These are phyloP conservation scores for Toxoplasma gondii DNA, from an alignment of 169 alveolate genomes.

Conservation along the genomic window DNA sequence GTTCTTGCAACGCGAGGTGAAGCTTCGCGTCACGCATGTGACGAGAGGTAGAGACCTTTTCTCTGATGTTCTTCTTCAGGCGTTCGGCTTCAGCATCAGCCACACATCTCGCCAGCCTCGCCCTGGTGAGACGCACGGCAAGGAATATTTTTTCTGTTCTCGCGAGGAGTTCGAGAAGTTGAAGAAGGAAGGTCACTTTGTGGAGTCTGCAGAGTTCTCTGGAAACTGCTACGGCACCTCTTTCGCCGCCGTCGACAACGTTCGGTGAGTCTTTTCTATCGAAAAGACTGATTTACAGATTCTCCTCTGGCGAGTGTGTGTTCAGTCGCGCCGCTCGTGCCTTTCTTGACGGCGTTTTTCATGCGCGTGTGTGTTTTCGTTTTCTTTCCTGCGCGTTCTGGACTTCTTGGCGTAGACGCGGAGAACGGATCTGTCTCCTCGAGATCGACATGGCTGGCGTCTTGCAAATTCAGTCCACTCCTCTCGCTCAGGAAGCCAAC, in stretches of 20 bases:
- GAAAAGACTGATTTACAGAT: no score
- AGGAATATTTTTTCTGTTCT: conserved; percentile 78
- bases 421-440: conserved; percentile 75
- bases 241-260: conserved; percentile 68
- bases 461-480: conserved; percentile 65
- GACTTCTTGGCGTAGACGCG: no score
- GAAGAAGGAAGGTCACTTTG: conserved; percentile 68
- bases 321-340: no score
- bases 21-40: no score
- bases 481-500: conserved; percentile 50
- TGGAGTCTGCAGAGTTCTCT: conserved; percentile 77
- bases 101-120: conserved; percentile 83
- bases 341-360: no score
- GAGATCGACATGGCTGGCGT: conserved; percentile 83
- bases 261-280: conserved; percentile 36
- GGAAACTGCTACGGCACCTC: conserved; percentile 79
- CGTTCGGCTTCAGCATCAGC: conserved; percentile 77
- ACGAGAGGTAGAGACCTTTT: no score
- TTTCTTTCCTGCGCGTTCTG: no score
- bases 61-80: conserved; percentile 11
- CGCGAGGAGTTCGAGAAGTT: conserved; percentile 74
- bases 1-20: no score
- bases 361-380: no score
- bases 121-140: conserved; percentile 80
- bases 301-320: no score